Base-by-base conservation (phyloP, 345 rosid genomes). In the Raphanus raphanistrum region DNA sequence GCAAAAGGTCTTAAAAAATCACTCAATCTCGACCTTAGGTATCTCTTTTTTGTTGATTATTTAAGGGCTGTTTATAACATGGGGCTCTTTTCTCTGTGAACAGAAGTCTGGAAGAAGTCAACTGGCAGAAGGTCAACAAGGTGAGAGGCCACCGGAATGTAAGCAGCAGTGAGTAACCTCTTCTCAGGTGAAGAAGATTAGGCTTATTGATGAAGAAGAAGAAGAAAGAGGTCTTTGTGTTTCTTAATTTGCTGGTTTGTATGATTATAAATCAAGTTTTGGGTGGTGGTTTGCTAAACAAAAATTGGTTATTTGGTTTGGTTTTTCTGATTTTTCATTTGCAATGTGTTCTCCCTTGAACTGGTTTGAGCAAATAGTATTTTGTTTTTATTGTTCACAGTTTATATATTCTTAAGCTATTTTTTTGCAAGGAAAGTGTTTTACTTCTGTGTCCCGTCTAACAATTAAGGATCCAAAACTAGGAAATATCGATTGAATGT, bases 71-170 rank as follows among this genome's bases (percentile, higher is more conserved):
- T 16, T 31, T 5, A 31, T 79, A 79, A 79, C 15, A 2, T 50
- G 15, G 15, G 29, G 12, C 2, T 67, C n/a, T 31, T 66, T 54
- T 66, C n/a, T 60, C 17, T 15, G 32, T 32, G 16, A 78, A 79
- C 71, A 91, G 98, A 90, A 82, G 83, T 50, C 83, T 68, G 92
- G 88, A 81, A 88, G 82, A 74, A 74, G 82, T 66, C 84, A 68
- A 67, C 79, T 63, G 11, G 90, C 58, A 2, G 81, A 80, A 5
- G 92, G 81, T 68, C 90, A 84, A 81, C 84, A 76, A 79, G 92
- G 91, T 60, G 98, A 92, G 86, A 82, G 90, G 79, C 98, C 98
- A 70, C 88, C 97, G 3, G 99, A 92, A 61, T 94, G 98, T 90
- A 94, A 94, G 91, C 98, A 94, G 80, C 98, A 90, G 86, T 92